Evolutionary conservation across 306 rosid species (phyloP), one percentile per base, ranked within the genome.

Genomic region (Macrotyloma uniflorum): DNA sequence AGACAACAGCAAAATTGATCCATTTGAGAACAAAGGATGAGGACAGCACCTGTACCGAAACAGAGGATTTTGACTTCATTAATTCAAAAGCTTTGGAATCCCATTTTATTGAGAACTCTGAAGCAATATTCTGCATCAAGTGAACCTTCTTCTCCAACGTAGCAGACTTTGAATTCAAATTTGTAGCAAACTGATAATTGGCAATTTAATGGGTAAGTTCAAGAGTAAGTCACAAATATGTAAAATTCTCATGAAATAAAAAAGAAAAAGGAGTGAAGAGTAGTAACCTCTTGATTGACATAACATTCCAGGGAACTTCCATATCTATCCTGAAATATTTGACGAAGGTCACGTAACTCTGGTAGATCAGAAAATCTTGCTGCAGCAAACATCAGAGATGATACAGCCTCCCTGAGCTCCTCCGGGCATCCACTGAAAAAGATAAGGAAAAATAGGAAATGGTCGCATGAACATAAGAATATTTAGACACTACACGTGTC

Each of bases 301-400:
- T 82, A 81, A 80, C 86, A 87, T 46, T 89, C 91, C 64, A 91
- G 35, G 45, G 90, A 81, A 83, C 82, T 84, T 55, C 74, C 91
- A 5, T 87, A 95, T 89, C 90, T 88, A 88, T 93, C 94, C 74
- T 90, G 93, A 85, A 93, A 90, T 43, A 83, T 83, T 76, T 93
- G 93, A 78, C 99, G 87, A 19, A 93, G 92, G 18, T 95, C 96
- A 11, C 98, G 99, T 80, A 95, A 80, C 86, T 95, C 99, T 33
- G 99, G 99, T 80, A 95, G 83, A 89, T 95, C 97, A 58, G 97
- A 95, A 87, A 93, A 93, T 81, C 97, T 83, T 53, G 99, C 98
- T 18, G 99, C 98, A 4, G 98, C 94, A 83, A 85, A 42, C 97
- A 90, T 90, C 71, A 93, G 75, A 69, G 96, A 89, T 4, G 99